A percentile compares a stretch with the other conserved stretches of the same genome.
These are phyloP conservation scores for Quercus ilex DNA, from an alignment of 306 rosid species.

Conservation along the genomic window DNA sequence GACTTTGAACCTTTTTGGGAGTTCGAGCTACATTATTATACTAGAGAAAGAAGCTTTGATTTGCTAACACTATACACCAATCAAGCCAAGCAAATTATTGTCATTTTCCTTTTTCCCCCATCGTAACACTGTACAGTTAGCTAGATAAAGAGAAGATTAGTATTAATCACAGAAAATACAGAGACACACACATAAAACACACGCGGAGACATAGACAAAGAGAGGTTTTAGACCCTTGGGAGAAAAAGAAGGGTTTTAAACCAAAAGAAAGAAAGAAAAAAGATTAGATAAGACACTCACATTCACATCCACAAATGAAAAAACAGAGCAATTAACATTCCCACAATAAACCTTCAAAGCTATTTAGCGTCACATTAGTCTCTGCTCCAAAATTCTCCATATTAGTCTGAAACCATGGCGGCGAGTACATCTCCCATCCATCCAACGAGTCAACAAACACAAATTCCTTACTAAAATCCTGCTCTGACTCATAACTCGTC, in stretches of 20 bases:
- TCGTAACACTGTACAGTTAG: constrained; percentile 34
- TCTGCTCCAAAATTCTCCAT: constrained; percentile 34
- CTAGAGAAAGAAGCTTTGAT: background rate
- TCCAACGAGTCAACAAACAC: constrained; percentile 56
- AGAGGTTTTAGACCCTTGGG: constrained; percentile 24
- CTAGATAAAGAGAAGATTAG: background rate
- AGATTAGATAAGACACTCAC: background rate
- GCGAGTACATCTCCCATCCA: constrained; percentile 54
- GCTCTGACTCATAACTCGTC: constrained; percentile 26
- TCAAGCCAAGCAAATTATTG: constrained; percentile 7
- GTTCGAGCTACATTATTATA: background rate
- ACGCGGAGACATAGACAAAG: background rate
- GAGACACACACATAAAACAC: background rate
- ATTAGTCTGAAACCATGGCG: constrained; percentile 49
- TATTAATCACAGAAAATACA: background rate
- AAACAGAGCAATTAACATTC: constrained; percentile 19
- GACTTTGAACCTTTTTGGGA: no score
- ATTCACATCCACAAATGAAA: constrained; percentile 2
- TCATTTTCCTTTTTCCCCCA: constrained; percentile 13
- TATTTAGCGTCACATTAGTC: constrained; percentile 8
- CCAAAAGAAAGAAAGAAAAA: background rate
- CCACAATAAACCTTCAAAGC: constrained; percentile 48
- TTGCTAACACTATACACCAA: background rate
- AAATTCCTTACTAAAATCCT: constrained; percentile 44
- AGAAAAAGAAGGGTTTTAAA: constrained; percentile 44